These are phyloP conservation scores for Neurospora sp. DNA, from an alignment of 2,329 filamentous ascomycete species.

Conservation along the genomic window DNA sequence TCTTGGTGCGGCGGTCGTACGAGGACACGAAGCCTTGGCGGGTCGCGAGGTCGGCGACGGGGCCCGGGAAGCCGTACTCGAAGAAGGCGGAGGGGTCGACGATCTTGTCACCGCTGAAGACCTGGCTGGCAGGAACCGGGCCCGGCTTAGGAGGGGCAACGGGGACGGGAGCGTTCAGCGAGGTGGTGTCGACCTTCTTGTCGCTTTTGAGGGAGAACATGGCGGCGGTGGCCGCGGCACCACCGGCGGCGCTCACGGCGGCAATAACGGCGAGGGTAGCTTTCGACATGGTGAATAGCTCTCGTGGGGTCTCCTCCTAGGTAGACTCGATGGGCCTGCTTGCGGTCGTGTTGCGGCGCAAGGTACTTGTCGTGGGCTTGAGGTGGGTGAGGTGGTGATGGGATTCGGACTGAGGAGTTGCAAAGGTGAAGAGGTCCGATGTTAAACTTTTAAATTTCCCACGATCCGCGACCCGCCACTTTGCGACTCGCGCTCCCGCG, in stretches of 20 bases:
- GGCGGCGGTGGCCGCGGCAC: constrained; percentile 62
- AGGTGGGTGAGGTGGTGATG: background rate
- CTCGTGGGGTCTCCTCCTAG: background rate
- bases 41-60: constrained; percentile 69
- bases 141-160: constrained; percentile 20
- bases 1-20: constrained; percentile 82
- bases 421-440: background rate
- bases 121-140: constrained; percentile 15
- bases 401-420: background rate
- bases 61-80: constrained; percentile 86
- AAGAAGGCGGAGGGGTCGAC: constrained; percentile 70
- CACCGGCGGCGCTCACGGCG: constrained; percentile 64
- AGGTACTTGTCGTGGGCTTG: background rate
- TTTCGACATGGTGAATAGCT: constrained; percentile 57
- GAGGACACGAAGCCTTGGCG: constrained; percentile 72
- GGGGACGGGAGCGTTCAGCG: constrained; percentile 18
- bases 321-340: background rate
- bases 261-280: constrained; percentile 66
- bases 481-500: background rate
- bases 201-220: constrained; percentile 49
- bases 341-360: background rate
- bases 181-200: constrained; percentile 30
- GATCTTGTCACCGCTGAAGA: constrained; percentile 25
- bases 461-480: background rate
- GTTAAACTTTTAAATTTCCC: background rate